Percentiles rank a stretch among this genome's conserved stretches.
phyloP scores from a whole-genome alignment of 2,329 filamentous ascomycete genomes.

The Meredithiella fracta region DNA sequence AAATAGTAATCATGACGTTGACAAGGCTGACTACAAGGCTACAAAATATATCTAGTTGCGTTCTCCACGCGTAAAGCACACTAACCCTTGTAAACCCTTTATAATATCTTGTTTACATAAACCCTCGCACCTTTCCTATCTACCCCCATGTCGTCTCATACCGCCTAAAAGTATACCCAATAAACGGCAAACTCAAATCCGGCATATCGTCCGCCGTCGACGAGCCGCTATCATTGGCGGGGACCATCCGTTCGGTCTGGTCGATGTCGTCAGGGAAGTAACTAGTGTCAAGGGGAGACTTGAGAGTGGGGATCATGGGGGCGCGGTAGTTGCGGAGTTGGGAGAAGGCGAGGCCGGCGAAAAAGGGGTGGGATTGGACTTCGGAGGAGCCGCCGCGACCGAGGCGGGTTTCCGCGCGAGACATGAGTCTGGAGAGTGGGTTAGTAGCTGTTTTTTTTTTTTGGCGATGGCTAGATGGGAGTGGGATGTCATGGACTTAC shows the following conservation, averaged over 20 bases:
- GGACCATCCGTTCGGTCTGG: slow-evolving; percentile 49
- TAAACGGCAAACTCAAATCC: slow-evolving; percentile 80
- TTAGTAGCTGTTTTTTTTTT: too few species aligned
- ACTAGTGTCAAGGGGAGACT: slow-evolving; percentile 85
- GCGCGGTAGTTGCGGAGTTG: slow-evolving; percentile 82
- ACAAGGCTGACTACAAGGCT: slow-evolving; percentile 7
- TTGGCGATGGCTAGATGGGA: slow-evolving; percentile 21
- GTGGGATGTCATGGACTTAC: slow-evolving; percentile 32
- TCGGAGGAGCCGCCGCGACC: slow-evolving; percentile 75
- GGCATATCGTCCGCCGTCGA: slow-evolving; percentile 51
- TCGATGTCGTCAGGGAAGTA: slow-evolving; percentile 99
- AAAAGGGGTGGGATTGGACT: slow-evolving; percentile 89
- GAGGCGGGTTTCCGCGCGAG: slow-evolving; percentile 81
- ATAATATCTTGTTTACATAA: background rate
- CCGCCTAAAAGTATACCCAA: slow-evolving; percentile 21
- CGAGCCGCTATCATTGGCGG: background rate
- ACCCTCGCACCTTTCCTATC: background rate
- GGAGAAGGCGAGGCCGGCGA: slow-evolving; percentile 92
- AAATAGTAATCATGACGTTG: background rate
- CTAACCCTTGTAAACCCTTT: slow-evolving; percentile 1
- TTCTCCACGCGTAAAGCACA: background rate
- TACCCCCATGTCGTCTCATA: slow-evolving; percentile 14
- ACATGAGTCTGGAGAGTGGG: slow-evolving; percentile 53
- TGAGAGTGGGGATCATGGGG: slow-evolving; percentile 86
- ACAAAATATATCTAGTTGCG: slow-evolving; percentile 4